These are phyloP conservation scores for Talaromyces sp. DNA, from an alignment of 2,329 filamentous ascomycete genomes.

Conservation along the genomic window DNA sequence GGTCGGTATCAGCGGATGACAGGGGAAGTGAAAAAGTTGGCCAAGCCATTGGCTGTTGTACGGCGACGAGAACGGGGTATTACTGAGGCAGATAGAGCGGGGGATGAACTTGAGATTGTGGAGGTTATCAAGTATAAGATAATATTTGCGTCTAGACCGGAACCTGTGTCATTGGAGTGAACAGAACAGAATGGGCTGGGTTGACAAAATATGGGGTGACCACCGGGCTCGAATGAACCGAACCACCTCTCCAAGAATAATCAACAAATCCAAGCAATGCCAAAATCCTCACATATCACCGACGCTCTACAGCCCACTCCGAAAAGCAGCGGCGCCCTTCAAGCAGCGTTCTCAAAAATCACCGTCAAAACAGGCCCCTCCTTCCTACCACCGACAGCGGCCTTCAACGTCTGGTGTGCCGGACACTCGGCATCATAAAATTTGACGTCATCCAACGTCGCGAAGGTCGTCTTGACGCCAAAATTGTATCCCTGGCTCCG, in stretches of 20 bases:
- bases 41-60: conserved; percentile 74
- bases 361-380: conserved; percentile 38
- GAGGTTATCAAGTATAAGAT: conserved; percentile 87
- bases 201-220: not conserved
- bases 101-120: conserved; percentile 61
- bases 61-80: conserved; percentile 48
- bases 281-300: not conserved
- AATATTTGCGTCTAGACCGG: conserved; percentile 77
- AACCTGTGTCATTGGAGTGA: conserved; percentile 64
- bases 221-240: not conserved
- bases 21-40: conserved; percentile 85
- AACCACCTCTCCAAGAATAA: not conserved
- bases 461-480: conserved; percentile 61
- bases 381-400: conserved; percentile 26
- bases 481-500: conserved; percentile 65
- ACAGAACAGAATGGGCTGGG: not conserved
- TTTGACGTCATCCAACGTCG: conserved; percentile 63
- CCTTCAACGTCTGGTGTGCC: conserved; percentile 52
- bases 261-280: not conserved
- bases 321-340: not conserved
- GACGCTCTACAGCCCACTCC: not conserved
- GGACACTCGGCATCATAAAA: conserved; percentile 64
- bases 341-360: conserved; percentile 38
- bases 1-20: conserved; percentile 84
- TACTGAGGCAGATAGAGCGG: not conserved